These are phyloP conservation scores for Termitomyces sp. DNA, from an alignment of 1,284 basidiomycete genomes.

Conservation along the genomic window DNA sequence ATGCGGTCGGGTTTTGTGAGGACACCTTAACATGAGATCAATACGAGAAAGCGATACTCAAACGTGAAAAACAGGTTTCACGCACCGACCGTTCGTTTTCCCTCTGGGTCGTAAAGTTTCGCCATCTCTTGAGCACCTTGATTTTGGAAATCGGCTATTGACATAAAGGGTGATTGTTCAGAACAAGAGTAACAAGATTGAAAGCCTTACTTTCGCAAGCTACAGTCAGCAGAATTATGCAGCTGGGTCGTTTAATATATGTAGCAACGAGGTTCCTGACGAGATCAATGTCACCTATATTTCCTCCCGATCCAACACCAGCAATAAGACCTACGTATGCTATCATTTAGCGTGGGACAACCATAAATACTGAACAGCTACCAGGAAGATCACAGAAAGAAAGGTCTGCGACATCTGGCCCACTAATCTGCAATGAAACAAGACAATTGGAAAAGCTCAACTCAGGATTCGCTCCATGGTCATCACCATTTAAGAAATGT, in stretches of 20 bases:
- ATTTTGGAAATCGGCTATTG: slow-evolving; percentile 67
- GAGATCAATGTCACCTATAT: slow-evolving; percentile 52
- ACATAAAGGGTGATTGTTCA: neutral
- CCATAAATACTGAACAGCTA: slow-evolving; percentile 25
- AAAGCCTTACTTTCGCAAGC: slow-evolving; percentile 61
- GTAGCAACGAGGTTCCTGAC: slow-evolving; percentile 53
- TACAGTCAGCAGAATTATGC: slow-evolving; percentile 65
- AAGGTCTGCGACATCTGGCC: slow-evolving; percentile 62
- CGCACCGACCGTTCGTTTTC: slow-evolving; percentile 66
- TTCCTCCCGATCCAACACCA: slow-evolving; percentile 46
- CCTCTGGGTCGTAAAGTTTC: slow-evolving; percentile 50
- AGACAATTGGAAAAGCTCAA: slow-evolving; percentile 59
- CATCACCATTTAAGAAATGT: slow-evolving; percentile 37
- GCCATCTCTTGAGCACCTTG: slow-evolving; percentile 62
- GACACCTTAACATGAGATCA: slow-evolving; percentile 45
- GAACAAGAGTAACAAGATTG: neutral
- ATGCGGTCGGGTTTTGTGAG: slow-evolving; percentile 81
- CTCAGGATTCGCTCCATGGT: slow-evolving; percentile 25
- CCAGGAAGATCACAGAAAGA: slow-evolving; percentile 72
- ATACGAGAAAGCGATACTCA: neutral
- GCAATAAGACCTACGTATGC: slow-evolving; percentile 53
- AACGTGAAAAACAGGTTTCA: neutral
- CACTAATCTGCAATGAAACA: slow-evolving; percentile 63
- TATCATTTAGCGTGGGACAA: neutral
- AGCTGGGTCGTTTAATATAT: slow-evolving; percentile 60